Evolutionary conservation across 345 rosid genomes (phyloP).

Genomic region (Leavenworthia alabamica): DNA sequence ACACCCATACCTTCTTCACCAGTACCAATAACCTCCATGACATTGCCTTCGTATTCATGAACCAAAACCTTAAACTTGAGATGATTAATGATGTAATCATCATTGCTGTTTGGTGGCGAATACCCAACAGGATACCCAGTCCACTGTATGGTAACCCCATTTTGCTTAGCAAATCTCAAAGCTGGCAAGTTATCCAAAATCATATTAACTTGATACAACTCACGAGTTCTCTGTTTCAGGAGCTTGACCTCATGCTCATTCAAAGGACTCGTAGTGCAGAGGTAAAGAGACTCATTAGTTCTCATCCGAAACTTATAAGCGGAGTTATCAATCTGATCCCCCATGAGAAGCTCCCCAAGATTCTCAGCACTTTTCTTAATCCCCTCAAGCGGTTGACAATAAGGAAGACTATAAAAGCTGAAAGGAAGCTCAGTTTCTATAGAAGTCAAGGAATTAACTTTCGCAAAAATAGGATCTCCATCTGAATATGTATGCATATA

Average conservation of each 20-base stretch:
- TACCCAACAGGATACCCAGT: constrained; percentile 81
- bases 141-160: constrained; percentile 72
- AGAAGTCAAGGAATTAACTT: constrained; percentile 89
- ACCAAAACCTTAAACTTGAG: constrained; percentile 68
- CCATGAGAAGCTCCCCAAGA: constrained; percentile 90
- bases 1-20: constrained; percentile 84
- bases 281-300: constrained; percentile 57
- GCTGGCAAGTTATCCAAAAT: constrained; percentile 80
- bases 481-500: constrained; percentile 72
- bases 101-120: constrained; percentile 56
- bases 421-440: constrained; percentile 84
- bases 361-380: constrained; percentile 75
- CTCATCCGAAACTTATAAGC: constrained; percentile 71
- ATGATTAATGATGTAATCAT: constrained; percentile 76
- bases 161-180: constrained; percentile 63
- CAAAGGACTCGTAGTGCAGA: constrained; percentile 54
- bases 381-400: constrained; percentile 51
- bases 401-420: constrained; percentile 78
- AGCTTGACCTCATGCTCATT: constrained; percentile 76
- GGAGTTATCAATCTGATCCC: constrained; percentile 87
- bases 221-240: constrained; percentile 72
- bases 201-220: constrained; percentile 85
- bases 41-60: constrained; percentile 68
- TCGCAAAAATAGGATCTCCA: constrained; percentile 41
- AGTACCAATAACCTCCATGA: constrained; percentile 71